phyloP scores from a whole-genome alignment of 192 early-diverging fungal genomes.

The Neocallimastix lanati region DNA sequence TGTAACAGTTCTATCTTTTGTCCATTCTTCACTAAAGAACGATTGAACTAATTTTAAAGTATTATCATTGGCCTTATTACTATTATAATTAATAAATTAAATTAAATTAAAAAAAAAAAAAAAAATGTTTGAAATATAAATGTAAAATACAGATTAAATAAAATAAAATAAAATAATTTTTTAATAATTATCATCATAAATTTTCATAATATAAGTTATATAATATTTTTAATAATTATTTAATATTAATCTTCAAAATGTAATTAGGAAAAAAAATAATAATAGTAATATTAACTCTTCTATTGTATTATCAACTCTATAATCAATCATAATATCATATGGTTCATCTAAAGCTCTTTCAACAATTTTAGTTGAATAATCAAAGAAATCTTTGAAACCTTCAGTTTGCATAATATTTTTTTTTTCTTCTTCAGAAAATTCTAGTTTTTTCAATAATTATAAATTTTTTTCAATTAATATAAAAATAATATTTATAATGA shows the following conservation, averaged over 20 bases:
- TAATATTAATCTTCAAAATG: too few relatives aligned
- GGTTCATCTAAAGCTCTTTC: conserved; percentile 68
- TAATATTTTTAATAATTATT: too few relatives aligned
- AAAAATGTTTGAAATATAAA: too few relatives aligned
- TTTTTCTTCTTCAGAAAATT: conserved; percentile 71
- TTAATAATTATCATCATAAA: too few relatives aligned
- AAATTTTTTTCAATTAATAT: too few relatives aligned
- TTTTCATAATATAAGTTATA: too few relatives aligned
- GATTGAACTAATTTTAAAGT: conserved; percentile 45
- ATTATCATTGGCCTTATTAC: conserved; percentile 44
- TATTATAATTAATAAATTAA: conserved; percentile 3
- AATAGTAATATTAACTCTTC: conserved; percentile 23
- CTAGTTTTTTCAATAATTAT: too few relatives aligned
- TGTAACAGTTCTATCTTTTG: conserved; percentile 77
- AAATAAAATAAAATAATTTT: too few relatives aligned
- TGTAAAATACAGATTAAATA: too few relatives aligned
- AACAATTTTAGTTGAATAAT: conserved; percentile 65
- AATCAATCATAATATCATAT: conserved; percentile 90
- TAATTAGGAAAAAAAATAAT: too few relatives aligned
- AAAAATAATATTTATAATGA: too few relatives aligned
- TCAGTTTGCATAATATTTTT: conserved; percentile 52
- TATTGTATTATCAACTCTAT: conserved; percentile 44
- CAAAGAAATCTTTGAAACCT: conserved; percentile 73
- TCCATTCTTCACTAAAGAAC: conserved; percentile 69
- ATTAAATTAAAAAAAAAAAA: conserved; percentile 3